These are phyloP conservation scores for Blastomyces parvus DNA, from an alignment of 2,329 filamentous ascomycete species.

Conservation along the genomic window DNA sequence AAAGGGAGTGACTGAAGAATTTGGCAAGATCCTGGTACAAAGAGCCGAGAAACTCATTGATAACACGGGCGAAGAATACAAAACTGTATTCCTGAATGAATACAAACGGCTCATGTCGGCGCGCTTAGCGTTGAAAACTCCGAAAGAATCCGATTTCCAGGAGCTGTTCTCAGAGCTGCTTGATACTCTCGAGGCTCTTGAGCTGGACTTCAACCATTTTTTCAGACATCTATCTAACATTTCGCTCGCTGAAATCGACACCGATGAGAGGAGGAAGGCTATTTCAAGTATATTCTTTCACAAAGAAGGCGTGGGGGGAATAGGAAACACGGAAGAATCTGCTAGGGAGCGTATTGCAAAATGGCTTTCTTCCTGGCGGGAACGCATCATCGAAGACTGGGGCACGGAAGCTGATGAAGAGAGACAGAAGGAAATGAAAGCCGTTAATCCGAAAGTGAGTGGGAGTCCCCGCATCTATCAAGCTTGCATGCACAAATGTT, in stretches of 20 bases:
- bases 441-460: conserved; percentile 67
- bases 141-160: conserved; percentile 67
- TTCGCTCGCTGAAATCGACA: conserved; percentile 53
- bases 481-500: background rate
- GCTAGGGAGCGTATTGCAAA: conserved; percentile 58
- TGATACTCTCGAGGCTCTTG: conserved; percentile 68
- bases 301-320: conserved; percentile 54
- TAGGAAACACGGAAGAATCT: conserved; percentile 51
- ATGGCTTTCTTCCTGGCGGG: conserved; percentile 76
- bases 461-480: background rate
- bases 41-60: conserved; percentile 78
- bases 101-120: conserved; percentile 78
- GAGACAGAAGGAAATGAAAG: conserved; percentile 65
- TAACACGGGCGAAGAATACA: conserved; percentile 76
- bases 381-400: conserved; percentile 68
- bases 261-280: conserved; percentile 53
- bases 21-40: conserved; percentile 59
- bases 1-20: conserved; percentile 62
- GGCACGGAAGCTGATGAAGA: conserved; percentile 51
- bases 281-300: conserved; percentile 70
- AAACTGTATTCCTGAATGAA: conserved; percentile 73
- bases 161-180: conserved; percentile 70
- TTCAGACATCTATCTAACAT: conserved; percentile 69
- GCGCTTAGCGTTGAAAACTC: conserved; percentile 63
- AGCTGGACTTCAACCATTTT: conserved; percentile 90